Evolutionary conservation across 1,284 basidiomycete genomes (phyloP).

Genomic region (Heterobasidion parviporum): DNA sequence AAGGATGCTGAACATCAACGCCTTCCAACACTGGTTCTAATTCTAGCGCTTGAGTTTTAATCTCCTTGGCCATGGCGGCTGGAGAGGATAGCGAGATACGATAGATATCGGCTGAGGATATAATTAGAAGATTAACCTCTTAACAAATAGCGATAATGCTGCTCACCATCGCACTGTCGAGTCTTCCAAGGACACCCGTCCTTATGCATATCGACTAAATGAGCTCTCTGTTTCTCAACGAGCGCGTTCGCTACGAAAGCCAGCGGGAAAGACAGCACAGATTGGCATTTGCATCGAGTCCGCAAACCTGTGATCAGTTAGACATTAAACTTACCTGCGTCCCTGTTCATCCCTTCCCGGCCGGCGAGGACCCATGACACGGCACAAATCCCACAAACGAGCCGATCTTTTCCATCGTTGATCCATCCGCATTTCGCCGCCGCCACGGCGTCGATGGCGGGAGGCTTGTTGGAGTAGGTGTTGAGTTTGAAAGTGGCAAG

Average conservation of each 20-base stretch:
- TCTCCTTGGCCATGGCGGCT: constrained; percentile 43
- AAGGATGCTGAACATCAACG: constrained; percentile 60
- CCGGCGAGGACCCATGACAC: constrained; percentile 65
- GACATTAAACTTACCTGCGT: constrained; percentile 52
- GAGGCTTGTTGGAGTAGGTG: constrained; percentile 71
- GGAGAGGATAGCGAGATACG: constrained; percentile 65
- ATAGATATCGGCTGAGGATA: constrained; percentile 55
- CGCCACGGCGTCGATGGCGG: constrained; percentile 64
- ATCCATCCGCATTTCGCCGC: constrained; percentile 74
- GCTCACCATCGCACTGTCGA: constrained; percentile 68
- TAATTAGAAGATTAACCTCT: constrained; percentile 1
- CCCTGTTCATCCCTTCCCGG: constrained; percentile 56
- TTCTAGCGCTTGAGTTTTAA: constrained; percentile 45
- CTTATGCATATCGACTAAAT: constrained; percentile 64
- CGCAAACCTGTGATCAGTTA: constrained; percentile 10
- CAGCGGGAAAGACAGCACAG: not conserved
- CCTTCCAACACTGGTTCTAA: constrained; percentile 46
- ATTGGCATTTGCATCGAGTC: constrained; percentile 2
- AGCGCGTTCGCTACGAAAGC: constrained; percentile 45
- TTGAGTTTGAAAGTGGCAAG: constrained; percentile 68
- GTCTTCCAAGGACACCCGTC: constrained; percentile 75
- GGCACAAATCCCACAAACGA: constrained; percentile 62
- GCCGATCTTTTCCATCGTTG: constrained; percentile 68
- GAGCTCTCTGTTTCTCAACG: constrained; percentile 60
- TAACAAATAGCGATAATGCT: not conserved